Evolutionary conservation across 2,329 filamentous ascomycete genomes (phyloP).

Genomic region (Pseudogymnoascus sp.): DNA sequence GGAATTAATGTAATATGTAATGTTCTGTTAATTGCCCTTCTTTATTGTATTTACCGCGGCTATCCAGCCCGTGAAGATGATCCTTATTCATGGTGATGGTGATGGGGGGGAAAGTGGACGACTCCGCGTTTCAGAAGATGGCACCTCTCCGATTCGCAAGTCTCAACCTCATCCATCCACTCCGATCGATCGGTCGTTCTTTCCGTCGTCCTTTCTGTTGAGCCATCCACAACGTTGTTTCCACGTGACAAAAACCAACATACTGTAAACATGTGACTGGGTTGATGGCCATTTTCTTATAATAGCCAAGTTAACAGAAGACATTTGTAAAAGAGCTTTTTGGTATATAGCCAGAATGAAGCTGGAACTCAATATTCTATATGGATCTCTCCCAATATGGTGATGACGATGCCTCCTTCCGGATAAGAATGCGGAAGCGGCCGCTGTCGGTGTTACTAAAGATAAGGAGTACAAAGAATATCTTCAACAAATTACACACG

Average conservation of each 20-base stretch:
- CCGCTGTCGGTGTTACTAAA: background rate
- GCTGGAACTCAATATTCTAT: background rate
- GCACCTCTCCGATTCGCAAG: conserved; percentile 1
- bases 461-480: background rate
- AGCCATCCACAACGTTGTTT: background rate
- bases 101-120: background rate
- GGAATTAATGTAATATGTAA: background rate
- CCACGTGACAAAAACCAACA: background rate
- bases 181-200: background rate
- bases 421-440: background rate
- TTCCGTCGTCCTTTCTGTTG: background rate
- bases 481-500: background rate
- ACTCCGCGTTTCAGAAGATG: background rate
- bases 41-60: background rate
- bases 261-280: background rate
- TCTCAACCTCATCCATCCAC: background rate
- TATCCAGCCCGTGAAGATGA: background rate
- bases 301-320: background rate
- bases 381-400: background rate
- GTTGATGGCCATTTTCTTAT: background rate
- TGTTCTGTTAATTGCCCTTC: background rate
- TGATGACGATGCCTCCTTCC: background rate
- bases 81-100: background rate
- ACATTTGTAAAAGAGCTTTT: background rate
- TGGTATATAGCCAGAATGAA: background rate